Conservation (phyloP, 2,329 filamentous ascomycete species). For the Ophiocordyceps camponoti-floridani region DNA sequence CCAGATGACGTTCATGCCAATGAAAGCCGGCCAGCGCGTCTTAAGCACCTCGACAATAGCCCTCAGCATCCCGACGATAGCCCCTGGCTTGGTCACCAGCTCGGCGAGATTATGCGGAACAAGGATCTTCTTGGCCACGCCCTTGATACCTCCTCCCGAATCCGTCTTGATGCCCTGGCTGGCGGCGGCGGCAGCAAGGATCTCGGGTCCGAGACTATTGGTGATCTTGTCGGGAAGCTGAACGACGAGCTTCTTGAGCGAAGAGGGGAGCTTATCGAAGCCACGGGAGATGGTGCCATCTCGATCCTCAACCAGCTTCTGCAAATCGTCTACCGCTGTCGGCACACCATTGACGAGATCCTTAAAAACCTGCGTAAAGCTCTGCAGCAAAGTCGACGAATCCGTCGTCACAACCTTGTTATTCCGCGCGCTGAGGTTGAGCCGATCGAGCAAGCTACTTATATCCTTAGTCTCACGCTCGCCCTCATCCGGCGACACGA, state of each 20-base stretch:
- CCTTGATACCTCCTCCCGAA: constrained; percentile 38
- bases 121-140: constrained; percentile 47
- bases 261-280: constrained; percentile 53
- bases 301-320: constrained; percentile 38
- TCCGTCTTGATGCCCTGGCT: constrained; percentile 46
- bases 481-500: constrained; percentile 20
- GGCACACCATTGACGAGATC: constrained; percentile 86
- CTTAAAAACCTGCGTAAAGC: constrained; percentile 81
- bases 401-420: constrained; percentile 76
- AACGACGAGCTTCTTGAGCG: constrained; percentile 73
- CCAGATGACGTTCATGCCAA: constrained; percentile 84
- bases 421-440: constrained; percentile 71
- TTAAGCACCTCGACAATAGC: constrained; percentile 85
- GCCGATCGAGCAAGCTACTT: constrained; percentile 58
- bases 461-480: constrained; percentile 51
- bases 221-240: constrained; percentile 71
- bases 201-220: constrained; percentile 56
- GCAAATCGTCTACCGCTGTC: constrained; percentile 84
- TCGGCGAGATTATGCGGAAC: constrained; percentile 58
- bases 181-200: constrained; percentile 63
- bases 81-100: constrained; percentile 71
- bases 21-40: constrained; percentile 72
- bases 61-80: constrained; percentile 65
- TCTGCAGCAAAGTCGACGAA: constrained; percentile 61
- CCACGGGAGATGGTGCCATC: constrained; percentile 40